A percentile compares a stretch with the other conserved stretches of the same genome.
phyloP scores from a whole-genome alignment of 495 filamentous ascomycete species.

The Letharia lupina region DNA sequence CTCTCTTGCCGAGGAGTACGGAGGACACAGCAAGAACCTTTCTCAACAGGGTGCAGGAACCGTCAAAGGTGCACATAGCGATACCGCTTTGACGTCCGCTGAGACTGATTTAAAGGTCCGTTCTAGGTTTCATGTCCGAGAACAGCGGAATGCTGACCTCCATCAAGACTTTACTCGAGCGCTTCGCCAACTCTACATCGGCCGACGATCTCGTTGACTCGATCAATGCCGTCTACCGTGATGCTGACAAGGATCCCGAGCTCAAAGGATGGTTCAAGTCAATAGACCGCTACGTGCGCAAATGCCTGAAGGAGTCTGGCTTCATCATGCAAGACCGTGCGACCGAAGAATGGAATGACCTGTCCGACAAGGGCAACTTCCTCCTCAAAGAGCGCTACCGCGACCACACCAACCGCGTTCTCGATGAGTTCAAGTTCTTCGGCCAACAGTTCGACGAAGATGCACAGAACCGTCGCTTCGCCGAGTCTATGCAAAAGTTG shows the following conservation, averaged over 20 bases:
- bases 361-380: constrained; percentile 82
- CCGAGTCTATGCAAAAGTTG: constrained; percentile 65
- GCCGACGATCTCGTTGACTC: constrained; percentile 76
- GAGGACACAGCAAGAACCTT: constrained; percentile 59
- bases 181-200: constrained; percentile 92
- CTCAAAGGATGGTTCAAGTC: constrained; percentile 83
- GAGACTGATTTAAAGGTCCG: constrained; percentile 73
- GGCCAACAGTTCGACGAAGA: constrained; percentile 84
- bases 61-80: constrained; percentile 59
- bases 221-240: constrained; percentile 79
- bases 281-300: constrained; percentile 67
- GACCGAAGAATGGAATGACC: constrained; percentile 71
- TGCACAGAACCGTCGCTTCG: constrained; percentile 73
- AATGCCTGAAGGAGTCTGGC: constrained; percentile 78
- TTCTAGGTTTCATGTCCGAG: constrained; percentile 29
- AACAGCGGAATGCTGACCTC: constrained; percentile 40
- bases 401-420: constrained; percentile 74
- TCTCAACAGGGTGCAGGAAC: constrained; percentile 53
- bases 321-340: constrained; percentile 80
- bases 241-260: constrained; percentile 83
- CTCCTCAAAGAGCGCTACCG: constrained; percentile 85
- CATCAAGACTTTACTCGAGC: constrained; percentile 72
- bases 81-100: constrained; percentile 52
- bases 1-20: constrained; percentile 76
- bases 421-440: constrained; percentile 86